Base-by-base conservation (phyloP, 2,329 filamentous ascomycete species). In the Sclerotinia subarctica region DNA sequence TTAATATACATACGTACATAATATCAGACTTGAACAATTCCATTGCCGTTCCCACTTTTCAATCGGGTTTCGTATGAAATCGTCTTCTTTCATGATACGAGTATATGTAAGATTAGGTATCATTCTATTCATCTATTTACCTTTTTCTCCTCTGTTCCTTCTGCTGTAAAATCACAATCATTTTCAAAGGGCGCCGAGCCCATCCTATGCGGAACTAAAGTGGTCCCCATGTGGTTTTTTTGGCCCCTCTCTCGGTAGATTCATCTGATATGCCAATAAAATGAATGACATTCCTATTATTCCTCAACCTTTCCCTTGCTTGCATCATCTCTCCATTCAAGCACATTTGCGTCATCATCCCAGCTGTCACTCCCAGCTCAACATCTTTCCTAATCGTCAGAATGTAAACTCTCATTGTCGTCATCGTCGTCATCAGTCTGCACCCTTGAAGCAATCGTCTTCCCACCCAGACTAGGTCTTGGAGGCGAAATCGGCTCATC, bases 341-440 rank as follows among this genome's bases (percentile, higher is more conserved):
- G 8, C 10, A 32, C 26, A 38, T 21, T 56, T 13, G 21, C n/a
- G 2, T 5, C 0, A 19, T 8, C 21, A 21, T 13, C 10, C 56
- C 1, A 38, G 24, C 6, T 15, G 8, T 19, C 56, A 6, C 10
- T 24, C 1, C 24, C 24, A 46, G 19, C 17, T 26, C 15, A 21
- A 42, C 3, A 5, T 17, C 21, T 4, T 38, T 21, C 29, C 10
- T 63, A 63, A 51, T 63, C 59, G 8, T 63, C 59, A 26, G 59
- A 63, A 63, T 63, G 59, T 51, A 63, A 13, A 63, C 59, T 63
- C 15, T 63, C 59, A 56, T 56, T 56, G 32, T 56, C 53, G 19
- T 63, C 59, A 51, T 63, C 59, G 6, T 67, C 64, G 2, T 62
- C 64, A 10, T 62, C 46, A 67, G 56, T 67, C 47, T 67, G 56